Evolutionary conservation across 371 early-diverging fungal genomes (phyloP), one percentile per base, ranked within the genome.

Genomic region (Mucor irregularis): DNA sequence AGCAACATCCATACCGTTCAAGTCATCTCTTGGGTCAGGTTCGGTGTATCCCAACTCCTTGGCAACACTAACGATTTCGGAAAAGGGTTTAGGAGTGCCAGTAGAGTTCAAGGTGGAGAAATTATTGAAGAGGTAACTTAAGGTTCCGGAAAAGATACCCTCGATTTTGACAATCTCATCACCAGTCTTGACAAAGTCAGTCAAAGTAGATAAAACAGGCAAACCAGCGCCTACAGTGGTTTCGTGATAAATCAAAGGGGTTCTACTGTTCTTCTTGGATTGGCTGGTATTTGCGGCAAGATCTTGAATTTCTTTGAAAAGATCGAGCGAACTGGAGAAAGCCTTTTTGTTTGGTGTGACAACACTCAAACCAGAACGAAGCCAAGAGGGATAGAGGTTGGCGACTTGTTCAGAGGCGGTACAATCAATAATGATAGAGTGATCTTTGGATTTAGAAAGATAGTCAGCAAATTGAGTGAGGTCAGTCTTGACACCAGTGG

Each of bases 291-390:
- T 51, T 5, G 30, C 69, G 22, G 86, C 66, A 55, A 84, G 61
- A 19, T 77, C 64, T 49, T 74, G 68, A 61, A 97, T 94, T 62
- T 81, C 78, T 44, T 85, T 81, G 78, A 83, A 96, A 22, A 93
- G 74, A 13, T 57, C 62, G 28, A 87, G 48, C 30, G 83, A 73
- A 21, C 90, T 86, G 4, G 93, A 89, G 73, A 97, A 97, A 4
- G 82, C 96, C 83, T 97, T 97, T 77, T 98, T 98, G 89, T 98
- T 98, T 49, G 99, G 96, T 13, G 99, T 97, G 43, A 96, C 96
- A 24, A 98, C 76, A 61, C 90, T 89, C 49, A 94, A 68, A 19
- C 95, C 94, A 40, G 72, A 62, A 49, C 77, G 61, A 46, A 96
- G 76, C 91, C 92, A 95, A 17, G 70, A 42, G 35, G 94, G 93